Evolutionary conservation across 371 early-diverging fungal species (phyloP).

Genomic region (Sporodiniella umbellata): DNA sequence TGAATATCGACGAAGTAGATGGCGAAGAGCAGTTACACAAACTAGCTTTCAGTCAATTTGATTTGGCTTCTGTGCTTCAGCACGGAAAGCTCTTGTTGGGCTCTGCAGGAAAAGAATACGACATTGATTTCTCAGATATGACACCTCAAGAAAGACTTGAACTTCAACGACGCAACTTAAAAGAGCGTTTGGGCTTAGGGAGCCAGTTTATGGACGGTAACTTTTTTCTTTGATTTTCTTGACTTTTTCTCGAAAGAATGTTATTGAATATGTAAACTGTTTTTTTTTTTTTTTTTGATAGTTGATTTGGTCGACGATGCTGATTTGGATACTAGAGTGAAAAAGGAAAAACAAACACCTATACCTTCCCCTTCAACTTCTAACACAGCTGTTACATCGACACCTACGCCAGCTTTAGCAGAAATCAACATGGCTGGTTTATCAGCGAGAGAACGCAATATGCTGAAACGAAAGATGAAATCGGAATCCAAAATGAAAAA

Average conservation of each 20-base stretch:
- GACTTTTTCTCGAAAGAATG: too few relatives aligned
- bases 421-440: constrained; percentile 77
- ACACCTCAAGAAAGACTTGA: constrained; percentile 85
- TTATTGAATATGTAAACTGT: neutral
- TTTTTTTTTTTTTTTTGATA: constrained; percentile 18
- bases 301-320: constrained; percentile 71
- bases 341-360: constrained; percentile 23
- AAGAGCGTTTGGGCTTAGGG: constrained; percentile 82
- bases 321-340: constrained; percentile 46
- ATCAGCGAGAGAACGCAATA: constrained; percentile 88
- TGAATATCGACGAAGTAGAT: constrained; percentile 12
- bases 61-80: constrained; percentile 77
- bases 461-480: constrained; percentile 85
- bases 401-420: constrained; percentile 42
- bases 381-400: constrained; percentile 9
- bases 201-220: constrained; percentile 88
- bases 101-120: constrained; percentile 90
- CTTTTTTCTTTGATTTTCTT: too few relatives aligned
- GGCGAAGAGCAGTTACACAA: constrained; percentile 37
- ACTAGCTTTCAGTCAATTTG: constrained; percentile 76
- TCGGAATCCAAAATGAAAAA: constrained; percentile 74
- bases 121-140: constrained; percentile 76
- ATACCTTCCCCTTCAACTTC: constrained; percentile 34
- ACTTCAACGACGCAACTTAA: constrained; percentile 79
- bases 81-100: constrained; percentile 84